These are phyloP conservation scores for Perilla frutescens DNA, from an alignment of 257 asterid species.

Conservation along the genomic window DNA sequence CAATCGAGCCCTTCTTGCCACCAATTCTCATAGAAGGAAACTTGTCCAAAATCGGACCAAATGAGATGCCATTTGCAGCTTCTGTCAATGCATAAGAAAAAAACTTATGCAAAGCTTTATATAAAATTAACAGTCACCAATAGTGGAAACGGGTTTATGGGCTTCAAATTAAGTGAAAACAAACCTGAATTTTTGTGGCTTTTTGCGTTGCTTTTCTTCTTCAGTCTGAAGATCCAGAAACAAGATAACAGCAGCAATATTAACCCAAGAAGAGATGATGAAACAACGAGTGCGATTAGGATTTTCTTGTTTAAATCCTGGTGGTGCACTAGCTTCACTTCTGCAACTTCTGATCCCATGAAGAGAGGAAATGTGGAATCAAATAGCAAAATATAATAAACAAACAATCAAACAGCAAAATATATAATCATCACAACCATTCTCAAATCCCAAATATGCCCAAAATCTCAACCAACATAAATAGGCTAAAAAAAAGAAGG, in stretches of 20 bases:
- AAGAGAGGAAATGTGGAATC: slow-evolving; percentile 22
- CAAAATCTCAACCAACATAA: neutral
- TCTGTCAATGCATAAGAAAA: slow-evolving; percentile 32
- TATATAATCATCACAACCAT: slow-evolving; percentile 19
- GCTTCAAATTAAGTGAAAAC: neutral
- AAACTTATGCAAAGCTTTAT: neutral
- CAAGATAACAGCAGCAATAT: slow-evolving; percentile 57
- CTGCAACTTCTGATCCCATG: slow-evolving; percentile 55
- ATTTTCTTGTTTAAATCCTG: slow-evolving; percentile 82
- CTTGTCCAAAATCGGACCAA: slow-evolving; percentile 64
- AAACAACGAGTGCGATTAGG: slow-evolving; percentile 73
- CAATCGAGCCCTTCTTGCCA: slow-evolving; percentile 67
- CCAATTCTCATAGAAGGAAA: slow-evolving; percentile 52
- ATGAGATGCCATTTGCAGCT: slow-evolving; percentile 54
- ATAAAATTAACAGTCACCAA: slow-evolving; percentile 7
- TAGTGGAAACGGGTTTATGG: neutral
- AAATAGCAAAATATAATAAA: neutral
- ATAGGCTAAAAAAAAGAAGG: neutral
- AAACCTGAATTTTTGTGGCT: slow-evolving; percentile 55
- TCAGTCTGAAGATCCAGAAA: slow-evolving; percentile 67
- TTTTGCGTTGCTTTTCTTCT: slow-evolving; percentile 52
- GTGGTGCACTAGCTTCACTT: slow-evolving; percentile 64
- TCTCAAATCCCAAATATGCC: neutral
- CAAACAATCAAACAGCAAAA: neutral
- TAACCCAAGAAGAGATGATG: slow-evolving; percentile 75